Percentiles rank a stretch among this genome's conserved stretches.
phyloP scores from a whole-genome alignment of 2,329 filamentous ascomycete genomes.

The Hypoxylon rubiginosum region DNA sequence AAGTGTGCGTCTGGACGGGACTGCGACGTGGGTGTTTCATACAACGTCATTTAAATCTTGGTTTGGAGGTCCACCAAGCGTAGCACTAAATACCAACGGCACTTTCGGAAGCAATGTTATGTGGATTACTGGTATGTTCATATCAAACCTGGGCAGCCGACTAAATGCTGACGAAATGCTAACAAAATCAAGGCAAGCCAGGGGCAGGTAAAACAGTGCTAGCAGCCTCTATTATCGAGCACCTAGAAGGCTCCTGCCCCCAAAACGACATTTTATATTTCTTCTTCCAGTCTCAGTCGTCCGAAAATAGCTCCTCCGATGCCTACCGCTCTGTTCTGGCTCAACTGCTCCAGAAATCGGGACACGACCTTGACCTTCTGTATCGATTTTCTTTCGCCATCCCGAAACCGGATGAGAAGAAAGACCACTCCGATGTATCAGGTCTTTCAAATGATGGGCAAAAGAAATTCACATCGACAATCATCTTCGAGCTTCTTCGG shows the following conservation, averaged over 20 bases:
- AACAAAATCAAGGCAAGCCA: constrained; percentile 1
- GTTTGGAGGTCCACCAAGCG: neutral
- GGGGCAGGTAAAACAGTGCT: constrained; percentile 16
- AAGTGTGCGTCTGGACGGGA: neutral
- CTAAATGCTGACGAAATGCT: neutral
- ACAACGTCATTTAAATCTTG: neutral
- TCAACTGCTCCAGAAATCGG: neutral
- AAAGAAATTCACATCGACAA: neutral
- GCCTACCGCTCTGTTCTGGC: constrained; percentile 2
- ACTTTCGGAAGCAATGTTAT: neutral
- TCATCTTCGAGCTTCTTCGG: constrained; percentile 4
- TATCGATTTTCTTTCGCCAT: neutral
- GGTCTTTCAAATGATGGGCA: neutral
- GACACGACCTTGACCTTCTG: neutral
- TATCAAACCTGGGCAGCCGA: neutral
- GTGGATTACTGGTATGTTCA: neutral
- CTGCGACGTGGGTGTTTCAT: neutral
- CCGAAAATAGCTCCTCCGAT: neutral
- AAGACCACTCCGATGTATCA: neutral
- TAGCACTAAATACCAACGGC: neutral
- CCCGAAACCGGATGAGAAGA: neutral
- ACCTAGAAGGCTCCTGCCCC: neutral
- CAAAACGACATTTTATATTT: constrained; percentile 3
- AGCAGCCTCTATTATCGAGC: constrained; percentile 8
- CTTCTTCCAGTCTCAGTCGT: constrained; percentile 6